Conservation (phyloP, 169 alveolate species). For the Plasmodium ovale region DNA sequence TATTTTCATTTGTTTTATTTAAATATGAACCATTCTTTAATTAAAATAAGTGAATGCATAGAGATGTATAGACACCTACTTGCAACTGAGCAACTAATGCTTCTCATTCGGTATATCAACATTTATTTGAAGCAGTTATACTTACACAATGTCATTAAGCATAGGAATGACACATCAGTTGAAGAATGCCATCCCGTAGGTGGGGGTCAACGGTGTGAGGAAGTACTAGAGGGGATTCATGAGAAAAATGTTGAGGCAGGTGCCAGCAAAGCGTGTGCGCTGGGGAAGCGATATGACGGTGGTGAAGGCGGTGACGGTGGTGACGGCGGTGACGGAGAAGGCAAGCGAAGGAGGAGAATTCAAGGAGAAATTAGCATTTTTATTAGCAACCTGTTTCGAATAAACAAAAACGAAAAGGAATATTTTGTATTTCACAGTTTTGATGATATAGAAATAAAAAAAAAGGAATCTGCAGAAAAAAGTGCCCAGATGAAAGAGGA, state of each 20-base stretch:
- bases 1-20: slow-evolving; percentile 68
- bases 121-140: slow-evolving; percentile 43
- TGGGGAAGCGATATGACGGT: background rate
- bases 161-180: slow-evolving; percentile 13
- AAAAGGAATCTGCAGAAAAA: background rate
- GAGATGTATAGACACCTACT: slow-evolving; percentile 23
- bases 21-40: slow-evolving; percentile 41
- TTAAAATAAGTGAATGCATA: slow-evolving; percentile 13
- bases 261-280: no score
- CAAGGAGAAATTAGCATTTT: slow-evolving; percentile 33
- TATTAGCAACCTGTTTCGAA: slow-evolving; percentile 35
- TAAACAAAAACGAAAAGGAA: slow-evolving; percentile 72
- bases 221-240: no score
- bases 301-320: background rate
- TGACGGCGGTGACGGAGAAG: background rate
- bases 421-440: slow-evolving; percentile 40
- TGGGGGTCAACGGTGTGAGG: background rate
- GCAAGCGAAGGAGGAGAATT: background rate
- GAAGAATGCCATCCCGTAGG: background rate
- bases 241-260: no score
- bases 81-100: slow-evolving; percentile 52
- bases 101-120: slow-evolving; percentile 49
- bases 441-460: slow-evolving; percentile 45
- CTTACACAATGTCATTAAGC: slow-evolving; percentile 28
- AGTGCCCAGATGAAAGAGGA: background rate